Base-by-base conservation (phyloP, 768 basidiomycete genomes). In the Amylocystis lapponica region DNA sequence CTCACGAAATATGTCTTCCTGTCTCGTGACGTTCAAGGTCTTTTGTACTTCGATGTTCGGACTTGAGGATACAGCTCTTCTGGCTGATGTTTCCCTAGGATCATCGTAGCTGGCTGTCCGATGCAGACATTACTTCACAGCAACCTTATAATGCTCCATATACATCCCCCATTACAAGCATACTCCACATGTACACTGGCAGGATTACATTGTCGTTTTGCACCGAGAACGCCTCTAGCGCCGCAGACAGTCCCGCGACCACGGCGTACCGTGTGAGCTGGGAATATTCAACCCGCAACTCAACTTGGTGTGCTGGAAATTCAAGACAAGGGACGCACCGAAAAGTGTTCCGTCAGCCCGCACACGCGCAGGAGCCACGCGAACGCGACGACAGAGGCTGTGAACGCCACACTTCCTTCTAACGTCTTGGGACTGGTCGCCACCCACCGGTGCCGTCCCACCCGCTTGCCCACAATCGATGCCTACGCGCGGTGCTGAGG, bases 131-230 rank as follows among this genome's bases (percentile, higher is more conserved):
- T n/a, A n/a, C n/a, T n/a, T 33, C 32, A 19, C 32, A n/a, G 14
- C 32, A 45, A 37, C 21, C 46, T n/a, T n/a, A n/a, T n/a, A n/a
- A n/a, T n/a, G n/a, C n/a, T n/a, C n/a, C n/a, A n/a, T 58, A 61
- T 45, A 74, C 67, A 41, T 67, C 71, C 6, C 74, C 69, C 38
- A 92, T 64, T 25, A 83, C 81, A 26, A 92, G 69, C 66, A 91
- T 71, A 58, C 87, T 86, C 92, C 93, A 99, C 70, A 94, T 82
- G 62, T 86, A 98, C 64, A 98, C 66, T n/a, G 96, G 95, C 49
- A 99, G 70, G 31, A 89, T 91, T 52, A 99, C 71, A 65, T 99
- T 99, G 66, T 99, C 96, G 65, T 98, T 98, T 66, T 99, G 96
- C 58, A 85, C 84, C 16, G 90, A 91, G 44, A 93, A 64, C 13